Conservation (phyloP, 1,284 basidiomycete species). For the Rhodotorula sp. region DNA sequence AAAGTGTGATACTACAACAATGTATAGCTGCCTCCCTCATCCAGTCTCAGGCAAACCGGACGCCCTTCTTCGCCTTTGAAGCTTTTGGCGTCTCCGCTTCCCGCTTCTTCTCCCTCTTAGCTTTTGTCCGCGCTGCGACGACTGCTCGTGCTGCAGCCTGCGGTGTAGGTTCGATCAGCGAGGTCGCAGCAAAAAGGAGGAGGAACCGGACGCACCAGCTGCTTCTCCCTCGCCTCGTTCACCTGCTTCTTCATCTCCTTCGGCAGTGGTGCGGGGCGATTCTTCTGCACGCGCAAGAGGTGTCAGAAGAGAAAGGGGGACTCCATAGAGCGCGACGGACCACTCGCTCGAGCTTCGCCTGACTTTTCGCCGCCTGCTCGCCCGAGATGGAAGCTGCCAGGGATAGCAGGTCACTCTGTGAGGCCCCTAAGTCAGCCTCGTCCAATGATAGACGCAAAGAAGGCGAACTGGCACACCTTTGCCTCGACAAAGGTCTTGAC, state of each 20-base stretch:
- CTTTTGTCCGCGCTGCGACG: constrained; percentile 23
- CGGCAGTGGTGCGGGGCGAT: background rate
- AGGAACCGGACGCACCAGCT: constrained; percentile 17
- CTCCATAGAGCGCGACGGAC: constrained; percentile 12
- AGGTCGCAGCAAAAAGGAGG: background rate
- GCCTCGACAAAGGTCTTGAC: constrained; percentile 32
- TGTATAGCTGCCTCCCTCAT: no score
- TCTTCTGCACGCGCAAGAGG: no score
- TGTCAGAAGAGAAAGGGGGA: background rate
- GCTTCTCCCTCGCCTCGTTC: constrained; percentile 18
- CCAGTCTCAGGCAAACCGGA: constrained; percentile 29
- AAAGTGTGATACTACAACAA: constrained; percentile 20
- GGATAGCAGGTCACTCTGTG: constrained; percentile 25
- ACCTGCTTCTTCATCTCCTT: constrained; percentile 10
- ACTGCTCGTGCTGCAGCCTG: constrained; percentile 32
- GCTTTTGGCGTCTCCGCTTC: background rate
- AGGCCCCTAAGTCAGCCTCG: background rate
- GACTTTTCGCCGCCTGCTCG: constrained; percentile 15
- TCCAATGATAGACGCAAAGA: background rate
- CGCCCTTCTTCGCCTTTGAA: constrained; percentile 17
- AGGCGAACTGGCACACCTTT: constrained; percentile 21
- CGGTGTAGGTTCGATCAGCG: background rate
- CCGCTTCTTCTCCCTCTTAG: constrained; percentile 26
- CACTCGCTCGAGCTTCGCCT: constrained; percentile 11
- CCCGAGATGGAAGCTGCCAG: constrained; percentile 31